Percentiles rank a stretch among this genome's conserved stretches.
Evolutionary conservation across 1,139 yeast genomes (phyloP).

Genomic region (Taphrina pruni): DNA sequence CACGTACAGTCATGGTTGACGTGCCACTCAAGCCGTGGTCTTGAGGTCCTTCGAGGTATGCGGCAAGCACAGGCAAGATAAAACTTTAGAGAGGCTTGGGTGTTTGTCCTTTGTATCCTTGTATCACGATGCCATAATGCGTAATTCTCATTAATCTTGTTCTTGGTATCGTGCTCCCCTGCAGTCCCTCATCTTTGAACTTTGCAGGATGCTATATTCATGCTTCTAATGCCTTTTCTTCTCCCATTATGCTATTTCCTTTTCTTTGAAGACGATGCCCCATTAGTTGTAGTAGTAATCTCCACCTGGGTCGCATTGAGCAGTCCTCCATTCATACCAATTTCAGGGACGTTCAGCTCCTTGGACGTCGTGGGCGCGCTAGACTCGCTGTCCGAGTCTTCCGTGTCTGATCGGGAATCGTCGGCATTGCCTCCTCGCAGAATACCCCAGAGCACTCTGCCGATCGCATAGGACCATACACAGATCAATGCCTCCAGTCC

Average conservation of each 20-base stretch:
- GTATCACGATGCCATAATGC: neutral
- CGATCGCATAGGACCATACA: conserved; percentile 77
- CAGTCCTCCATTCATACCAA: conserved; percentile 6
- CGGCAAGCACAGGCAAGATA: too few relatives aligned
- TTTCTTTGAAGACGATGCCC: conserved; percentile 4
- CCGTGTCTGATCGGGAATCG: conserved; percentile 84
- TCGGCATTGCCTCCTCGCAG: conserved; percentile 74
- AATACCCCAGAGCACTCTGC: conserved; percentile 72
- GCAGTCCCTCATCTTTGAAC: too few relatives aligned
- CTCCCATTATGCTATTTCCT: conserved; percentile 1
- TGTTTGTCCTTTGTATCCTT: too few relatives aligned
- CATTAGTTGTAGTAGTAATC: neutral
- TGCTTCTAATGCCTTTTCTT: neutral
- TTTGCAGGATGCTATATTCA: conserved; percentile 3
- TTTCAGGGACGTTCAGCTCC: neutral
- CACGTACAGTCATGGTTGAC: too few relatives aligned
- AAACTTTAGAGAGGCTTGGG: too few relatives aligned
- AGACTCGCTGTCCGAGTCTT: conserved; percentile 53
- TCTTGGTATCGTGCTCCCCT: neutral
- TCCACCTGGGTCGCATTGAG: neutral
- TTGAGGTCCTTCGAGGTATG: too few relatives aligned
- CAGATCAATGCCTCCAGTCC: conserved; percentile 70
- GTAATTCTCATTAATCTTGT: conserved; percentile 6
- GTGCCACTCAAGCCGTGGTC: neutral
- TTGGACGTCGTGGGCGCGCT: neutral